Evolutionary conservation across 2,329 filamentous ascomycete species (phyloP).

Genomic region (Botryosphaeria dothidea): DNA sequence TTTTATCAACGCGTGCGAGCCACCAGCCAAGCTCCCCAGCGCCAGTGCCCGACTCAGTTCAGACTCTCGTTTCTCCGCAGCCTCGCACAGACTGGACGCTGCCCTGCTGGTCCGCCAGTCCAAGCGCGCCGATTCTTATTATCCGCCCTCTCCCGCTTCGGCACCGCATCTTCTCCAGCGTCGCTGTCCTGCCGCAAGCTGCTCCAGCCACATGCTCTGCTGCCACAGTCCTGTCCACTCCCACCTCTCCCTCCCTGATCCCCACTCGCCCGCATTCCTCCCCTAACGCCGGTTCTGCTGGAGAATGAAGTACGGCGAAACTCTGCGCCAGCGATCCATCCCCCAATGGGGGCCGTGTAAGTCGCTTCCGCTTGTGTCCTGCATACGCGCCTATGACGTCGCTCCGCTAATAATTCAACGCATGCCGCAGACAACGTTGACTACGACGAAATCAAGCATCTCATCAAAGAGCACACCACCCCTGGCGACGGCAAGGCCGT

Average conservation of each 20-base stretch:
- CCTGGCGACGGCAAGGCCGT: slow-evolving; percentile 69
- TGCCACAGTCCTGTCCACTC: not conserved
- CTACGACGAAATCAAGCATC: slow-evolving; percentile 82
- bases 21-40: not conserved
- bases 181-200: not conserved
- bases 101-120: not conserved
- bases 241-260: not conserved
- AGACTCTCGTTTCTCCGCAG: not conserved
- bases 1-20: not conserved
- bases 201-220: not conserved
- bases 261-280: not conserved
- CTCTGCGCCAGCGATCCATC: slow-evolving; percentile 72
- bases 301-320: slow-evolving; percentile 75
- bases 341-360: slow-evolving; percentile 78
- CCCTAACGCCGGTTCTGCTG: not conserved
- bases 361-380: slow-evolving; percentile 23
- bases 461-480: slow-evolving; percentile 79
- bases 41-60: slow-evolving; percentile 2
- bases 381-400: slow-evolving; percentile 17
- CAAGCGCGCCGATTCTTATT: not conserved
- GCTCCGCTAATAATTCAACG: slow-evolving; percentile 21
- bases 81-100: not conserved
- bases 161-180: not conserved
- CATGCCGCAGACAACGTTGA: slow-evolving; percentile 73
- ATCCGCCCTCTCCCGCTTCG: slow-evolving; percentile 8